These are phyloP conservation scores for Claviceps sorghi DNA, from an alignment of 2,329 filamentous ascomycete genomes.

Conservation along the genomic window DNA sequence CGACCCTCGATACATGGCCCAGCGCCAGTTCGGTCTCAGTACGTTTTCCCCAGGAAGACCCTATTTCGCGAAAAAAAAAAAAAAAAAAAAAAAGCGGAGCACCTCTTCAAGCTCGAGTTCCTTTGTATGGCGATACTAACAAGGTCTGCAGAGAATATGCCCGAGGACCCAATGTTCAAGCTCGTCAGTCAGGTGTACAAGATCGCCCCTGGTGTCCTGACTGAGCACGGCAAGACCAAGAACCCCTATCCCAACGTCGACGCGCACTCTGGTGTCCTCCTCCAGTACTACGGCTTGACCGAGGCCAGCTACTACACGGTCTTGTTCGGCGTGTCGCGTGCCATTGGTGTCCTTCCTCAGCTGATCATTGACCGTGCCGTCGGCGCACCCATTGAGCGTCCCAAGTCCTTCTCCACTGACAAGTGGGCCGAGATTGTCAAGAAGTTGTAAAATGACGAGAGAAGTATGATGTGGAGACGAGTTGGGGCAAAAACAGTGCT, in stretches of 20 bases:
- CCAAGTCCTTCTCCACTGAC: conserved; percentile 97
- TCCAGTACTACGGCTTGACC: conserved; percentile 98
- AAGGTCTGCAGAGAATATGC: conserved; percentile 51
- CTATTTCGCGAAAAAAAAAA: too few relatives aligned
- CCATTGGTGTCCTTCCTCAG: conserved; percentile 96
- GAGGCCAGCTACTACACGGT: conserved; percentile 99
- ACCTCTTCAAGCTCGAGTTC: neutral
- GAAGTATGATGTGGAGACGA: neutral
- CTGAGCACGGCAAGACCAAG: conserved; percentile 99
- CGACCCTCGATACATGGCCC: conserved; percentile 94
- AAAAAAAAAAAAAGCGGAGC: too few relatives aligned
- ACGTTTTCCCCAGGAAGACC: conserved; percentile 9
- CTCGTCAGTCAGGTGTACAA: conserved; percentile 99
- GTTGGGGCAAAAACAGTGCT: neutral
- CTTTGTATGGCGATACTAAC: conserved; percentile 11
- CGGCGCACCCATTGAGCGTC: conserved; percentile 92
- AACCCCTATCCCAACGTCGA: conserved; percentile 99
- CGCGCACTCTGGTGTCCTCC: conserved; percentile 95
- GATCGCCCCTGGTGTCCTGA: conserved; percentile 94
- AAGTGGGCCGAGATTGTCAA: conserved; percentile 90
- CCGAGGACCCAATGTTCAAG: conserved; percentile 99
- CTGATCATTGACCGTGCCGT: conserved; percentile 98
- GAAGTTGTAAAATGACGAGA: conserved; percentile 54
- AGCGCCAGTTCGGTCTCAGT: conserved; percentile 84
- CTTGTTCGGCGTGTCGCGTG: conserved; percentile 95